phyloP scores from a whole-genome alignment of 441 rosid genomes.

The Populus hybrid region DNA sequence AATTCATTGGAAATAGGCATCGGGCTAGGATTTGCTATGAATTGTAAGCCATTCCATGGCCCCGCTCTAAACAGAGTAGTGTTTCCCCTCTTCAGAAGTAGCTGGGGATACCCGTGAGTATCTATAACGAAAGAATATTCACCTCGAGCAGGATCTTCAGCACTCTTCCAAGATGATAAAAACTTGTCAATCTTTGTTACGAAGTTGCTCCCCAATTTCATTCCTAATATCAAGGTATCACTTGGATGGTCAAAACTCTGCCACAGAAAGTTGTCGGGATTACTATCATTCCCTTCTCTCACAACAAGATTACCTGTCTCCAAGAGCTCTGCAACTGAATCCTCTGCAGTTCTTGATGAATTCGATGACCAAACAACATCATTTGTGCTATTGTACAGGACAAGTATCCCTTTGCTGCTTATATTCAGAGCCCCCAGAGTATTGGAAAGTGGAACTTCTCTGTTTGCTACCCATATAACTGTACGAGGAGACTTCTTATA shows the following conservation, averaged over 20 bases:
- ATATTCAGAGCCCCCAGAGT: too few species aligned
- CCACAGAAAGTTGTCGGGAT: too few species aligned
- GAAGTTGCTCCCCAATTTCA: background rate
- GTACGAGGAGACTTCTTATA: too few species aligned
- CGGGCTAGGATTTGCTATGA: slow-evolving; percentile 48
- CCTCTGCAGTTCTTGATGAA: too few species aligned
- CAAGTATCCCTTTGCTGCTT: too few species aligned
- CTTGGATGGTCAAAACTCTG: background rate
- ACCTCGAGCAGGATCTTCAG: slow-evolving; percentile 56
- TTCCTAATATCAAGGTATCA: background rate
- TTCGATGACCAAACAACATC: too few species aligned
- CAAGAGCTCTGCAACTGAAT: too few species aligned
- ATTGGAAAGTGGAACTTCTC: too few species aligned
- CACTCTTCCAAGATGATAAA: slow-evolving; percentile 58
- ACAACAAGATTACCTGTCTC: too few species aligned
- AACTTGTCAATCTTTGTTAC: background rate
- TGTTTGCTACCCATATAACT: too few species aligned
- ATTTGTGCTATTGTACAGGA: too few species aligned
- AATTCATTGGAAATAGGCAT: slow-evolving; percentile 22
- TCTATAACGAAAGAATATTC: slow-evolving; percentile 37
- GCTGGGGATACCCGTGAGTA: slow-evolving; percentile 45
- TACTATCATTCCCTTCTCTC: too few species aligned
- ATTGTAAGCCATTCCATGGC: slow-evolving; percentile 52
- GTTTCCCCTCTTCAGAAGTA: slow-evolving; percentile 23
- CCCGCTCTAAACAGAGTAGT: slow-evolving; percentile 42